Conservation (phyloP, 225 moss, liverwort and hornwort genomes). For the Sphagnum contortum region DNA sequence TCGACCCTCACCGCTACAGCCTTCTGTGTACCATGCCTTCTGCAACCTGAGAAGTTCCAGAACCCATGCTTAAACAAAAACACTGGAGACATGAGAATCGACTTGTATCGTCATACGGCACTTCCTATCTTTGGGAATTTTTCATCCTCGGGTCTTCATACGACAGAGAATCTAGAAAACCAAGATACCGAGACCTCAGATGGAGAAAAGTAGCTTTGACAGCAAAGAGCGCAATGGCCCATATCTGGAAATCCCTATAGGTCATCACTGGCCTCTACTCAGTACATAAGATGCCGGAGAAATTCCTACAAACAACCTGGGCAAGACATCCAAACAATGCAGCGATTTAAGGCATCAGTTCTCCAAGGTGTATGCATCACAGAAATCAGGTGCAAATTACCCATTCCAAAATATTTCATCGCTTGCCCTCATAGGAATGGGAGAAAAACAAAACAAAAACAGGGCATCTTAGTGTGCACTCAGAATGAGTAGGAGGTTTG, state of each 20-base stretch:
- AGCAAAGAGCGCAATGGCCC: too few species aligned
- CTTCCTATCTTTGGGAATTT: conserved; percentile 65
- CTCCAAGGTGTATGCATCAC: conserved; percentile 66
- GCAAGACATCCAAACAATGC: too few species aligned
- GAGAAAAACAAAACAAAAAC: too few species aligned
- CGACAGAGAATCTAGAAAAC: too few species aligned
- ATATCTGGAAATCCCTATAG: too few species aligned
- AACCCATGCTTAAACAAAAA: too few species aligned
- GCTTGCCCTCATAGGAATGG: conserved; percentile 3
- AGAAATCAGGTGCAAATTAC: conserved; percentile 62
- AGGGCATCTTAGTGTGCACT: conserved; percentile 5
- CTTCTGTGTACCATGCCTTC: conserved; percentile 30
- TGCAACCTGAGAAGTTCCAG: neutral
- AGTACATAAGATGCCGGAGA: too few species aligned
- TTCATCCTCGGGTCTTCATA: conserved; percentile 17
- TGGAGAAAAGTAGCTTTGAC: too few species aligned
- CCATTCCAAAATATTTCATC: conserved; percentile 36
- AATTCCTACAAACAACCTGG: too few species aligned
- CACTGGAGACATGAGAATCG: too few species aligned
- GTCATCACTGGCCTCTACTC: too few species aligned
- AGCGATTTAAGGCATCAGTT: conserved; percentile 31
- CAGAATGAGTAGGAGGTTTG: conserved; percentile 43
- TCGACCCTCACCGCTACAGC: conserved; percentile 10
- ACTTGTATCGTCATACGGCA: conserved; percentile 42
- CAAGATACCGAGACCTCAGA: too few species aligned